Evolutionary conservation across 78 protist genomes (phyloP).

Genomic region (Mantamonas sphyraenae): DNA sequence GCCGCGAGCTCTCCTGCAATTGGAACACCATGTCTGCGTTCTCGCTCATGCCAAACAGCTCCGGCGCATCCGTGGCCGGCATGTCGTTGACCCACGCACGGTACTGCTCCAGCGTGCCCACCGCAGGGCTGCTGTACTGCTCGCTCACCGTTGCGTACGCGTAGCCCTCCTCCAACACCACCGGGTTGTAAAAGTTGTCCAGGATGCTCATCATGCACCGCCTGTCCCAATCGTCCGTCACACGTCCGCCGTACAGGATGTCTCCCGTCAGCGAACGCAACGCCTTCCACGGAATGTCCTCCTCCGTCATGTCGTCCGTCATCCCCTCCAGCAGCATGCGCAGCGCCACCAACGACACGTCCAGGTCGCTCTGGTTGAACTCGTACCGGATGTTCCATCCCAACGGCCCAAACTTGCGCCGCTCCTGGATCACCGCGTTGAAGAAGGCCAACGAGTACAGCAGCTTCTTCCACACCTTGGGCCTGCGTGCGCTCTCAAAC

Average conservation of each 20-base stretch:
- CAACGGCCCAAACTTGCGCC: slow-evolving; percentile 73
- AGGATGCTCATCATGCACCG: slow-evolving; percentile 23
- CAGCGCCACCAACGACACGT: slow-evolving; percentile 34
- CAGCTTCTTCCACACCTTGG: slow-evolving; percentile 39
- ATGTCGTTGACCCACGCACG: slow-evolving; percentile 4
- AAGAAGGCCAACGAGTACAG: slow-evolving; percentile 62
- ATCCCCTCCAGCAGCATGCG: slow-evolving; percentile 19
- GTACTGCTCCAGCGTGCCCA: slow-evolving; percentile 2
- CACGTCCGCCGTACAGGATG: slow-evolving; percentile 77
- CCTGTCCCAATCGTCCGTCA: slow-evolving; percentile 63
- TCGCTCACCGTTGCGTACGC: slow-evolving; percentile 20
- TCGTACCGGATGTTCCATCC: slow-evolving; percentile 83
- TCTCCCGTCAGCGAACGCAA: slow-evolving; percentile 44
- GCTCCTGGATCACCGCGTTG: slow-evolving; percentile 80
- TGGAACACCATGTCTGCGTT: slow-evolving; percentile 79
- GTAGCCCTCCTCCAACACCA: not conserved
- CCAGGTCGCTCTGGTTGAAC: slow-evolving; percentile 63
- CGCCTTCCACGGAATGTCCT: slow-evolving; percentile 54
- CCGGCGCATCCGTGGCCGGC: slow-evolving; percentile 41
- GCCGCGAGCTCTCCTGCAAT: slow-evolving; percentile 25
- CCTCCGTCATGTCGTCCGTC: slow-evolving; percentile 2
- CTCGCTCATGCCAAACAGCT: slow-evolving; percentile 73
- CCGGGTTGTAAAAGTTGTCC: slow-evolving; percentile 7
- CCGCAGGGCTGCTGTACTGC: slow-evolving; percentile 9
- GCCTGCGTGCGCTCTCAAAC: slow-evolving; percentile 2